Percentiles rank a stretch among this genome's conserved stretches.
phyloP scores from a whole-genome alignment of 108 stramenopile genomes.

The Fistulifera pelliculosa region DNA sequence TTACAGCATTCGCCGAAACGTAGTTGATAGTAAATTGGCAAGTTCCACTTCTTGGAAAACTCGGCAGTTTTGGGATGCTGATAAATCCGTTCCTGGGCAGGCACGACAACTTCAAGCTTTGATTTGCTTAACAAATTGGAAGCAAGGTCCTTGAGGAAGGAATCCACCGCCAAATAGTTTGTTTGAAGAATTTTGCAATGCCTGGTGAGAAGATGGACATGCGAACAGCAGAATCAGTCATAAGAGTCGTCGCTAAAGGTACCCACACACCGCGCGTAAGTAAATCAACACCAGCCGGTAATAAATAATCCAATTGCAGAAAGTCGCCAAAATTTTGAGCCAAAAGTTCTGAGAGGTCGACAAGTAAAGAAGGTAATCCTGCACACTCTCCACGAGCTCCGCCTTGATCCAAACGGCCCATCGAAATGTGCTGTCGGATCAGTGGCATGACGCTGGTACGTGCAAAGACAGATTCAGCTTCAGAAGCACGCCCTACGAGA shows the following conservation, averaged over 20 bases:
- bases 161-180: slow-evolving; percentile 72
- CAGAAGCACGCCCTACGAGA: slow-evolving; percentile 55
- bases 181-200: slow-evolving; percentile 80
- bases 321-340: slow-evolving; percentile 49
- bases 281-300: slow-evolving; percentile 49
- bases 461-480: slow-evolving; percentile 80
- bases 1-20: slow-evolving; percentile 77
- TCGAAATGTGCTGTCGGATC: slow-evolving; percentile 72
- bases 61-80: slow-evolving; percentile 73
- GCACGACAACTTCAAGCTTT: slow-evolving; percentile 5
- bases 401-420: slow-evolving; percentile 81
- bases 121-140: slow-evolving; percentile 27
- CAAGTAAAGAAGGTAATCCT: slow-evolving; percentile 57
- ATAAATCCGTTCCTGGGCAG: slow-evolving; percentile 68
- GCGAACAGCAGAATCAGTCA: slow-evolving; percentile 81
- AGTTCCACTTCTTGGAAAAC: slow-evolving; percentile 78
- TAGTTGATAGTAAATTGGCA: slow-evolving; percentile 86
- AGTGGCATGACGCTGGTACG: slow-evolving; percentile 83
- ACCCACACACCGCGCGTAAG: slow-evolving; percentile 84
- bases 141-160: slow-evolving; percentile 63
- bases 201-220: slow-evolving; percentile 88
- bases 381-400: slow-evolving; percentile 86
- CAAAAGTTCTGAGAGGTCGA: slow-evolving; percentile 56
- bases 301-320: slow-evolving; percentile 24
- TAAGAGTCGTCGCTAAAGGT: slow-evolving; percentile 76